Evolutionary conservation across 305 asterid species (phyloP).

Genomic region (Solanum chacoense): DNA sequence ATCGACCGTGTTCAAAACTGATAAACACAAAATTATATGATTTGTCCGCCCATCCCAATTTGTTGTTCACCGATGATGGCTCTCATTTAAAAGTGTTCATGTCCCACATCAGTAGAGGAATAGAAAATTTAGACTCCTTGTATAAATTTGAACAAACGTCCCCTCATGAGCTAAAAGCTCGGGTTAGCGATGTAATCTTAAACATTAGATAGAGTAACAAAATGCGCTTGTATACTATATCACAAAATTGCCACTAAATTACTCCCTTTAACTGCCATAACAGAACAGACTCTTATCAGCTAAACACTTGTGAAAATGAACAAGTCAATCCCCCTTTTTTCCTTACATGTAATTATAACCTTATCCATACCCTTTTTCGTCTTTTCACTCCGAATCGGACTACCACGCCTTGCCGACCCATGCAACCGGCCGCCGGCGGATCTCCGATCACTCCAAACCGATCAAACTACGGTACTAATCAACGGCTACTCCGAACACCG

Average conservation of each 20-base stretch:
- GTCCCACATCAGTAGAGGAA: no score
- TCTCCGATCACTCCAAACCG: constrained; percentile 38
- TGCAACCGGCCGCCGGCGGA: constrained; percentile 19
- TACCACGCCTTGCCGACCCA: constrained; percentile 9
- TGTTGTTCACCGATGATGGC: no score
- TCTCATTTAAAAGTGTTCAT: no score
- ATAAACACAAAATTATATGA: no score
- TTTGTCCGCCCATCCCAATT: no score
- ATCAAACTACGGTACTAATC: constrained; percentile 71
- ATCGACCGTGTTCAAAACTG: no score
- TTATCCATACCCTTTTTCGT: constrained; percentile 27
- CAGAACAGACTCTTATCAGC: not conserved
- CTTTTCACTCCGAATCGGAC: constrained; percentile 30
- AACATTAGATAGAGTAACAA: not conserved
- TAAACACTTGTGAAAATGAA: constrained; percentile 1
- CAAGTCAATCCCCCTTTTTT: not conserved
- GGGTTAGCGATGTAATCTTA: not conserved
- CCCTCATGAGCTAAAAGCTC: no score
- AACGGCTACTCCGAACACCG: constrained; percentile 80
- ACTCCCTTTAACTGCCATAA: not conserved
- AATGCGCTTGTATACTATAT: not conserved
- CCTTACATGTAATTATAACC: constrained; percentile 8
- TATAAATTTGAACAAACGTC: no score
- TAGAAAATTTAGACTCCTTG: no score
- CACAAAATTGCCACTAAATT: not conserved